Evolutionary conservation across 371 early-diverging fungal genomes (phyloP).

Genomic region (Chytridiales sp.): DNA sequence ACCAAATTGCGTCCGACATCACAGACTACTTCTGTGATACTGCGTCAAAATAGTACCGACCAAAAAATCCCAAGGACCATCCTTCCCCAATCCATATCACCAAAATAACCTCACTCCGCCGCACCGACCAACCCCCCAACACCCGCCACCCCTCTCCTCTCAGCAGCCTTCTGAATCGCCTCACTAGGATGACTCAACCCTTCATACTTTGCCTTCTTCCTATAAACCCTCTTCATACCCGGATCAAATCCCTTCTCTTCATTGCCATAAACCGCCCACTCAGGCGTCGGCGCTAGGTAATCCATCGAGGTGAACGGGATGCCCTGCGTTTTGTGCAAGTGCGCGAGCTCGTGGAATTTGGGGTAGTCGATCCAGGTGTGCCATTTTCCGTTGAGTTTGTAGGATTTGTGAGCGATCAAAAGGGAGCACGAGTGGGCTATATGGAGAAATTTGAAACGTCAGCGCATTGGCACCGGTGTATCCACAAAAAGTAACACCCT

Average conservation of each 20-base stretch:
- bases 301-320: conserved; percentile 67
- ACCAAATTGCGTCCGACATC: no score
- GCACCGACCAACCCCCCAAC: background rate
- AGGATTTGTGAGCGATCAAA: conserved; percentile 66
- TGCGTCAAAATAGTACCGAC: no score
- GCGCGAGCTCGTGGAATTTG: conserved; percentile 66
- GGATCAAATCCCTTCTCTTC: conserved; percentile 78
- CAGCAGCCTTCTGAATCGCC: conserved; percentile 14
- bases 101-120: background rate
- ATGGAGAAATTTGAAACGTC: conserved; percentile 33
- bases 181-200: conserved; percentile 6
- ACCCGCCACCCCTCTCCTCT: background rate
- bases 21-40: no score
- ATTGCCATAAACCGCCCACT: conserved; percentile 76
- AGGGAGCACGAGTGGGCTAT: conserved; percentile 67
- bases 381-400: conserved; percentile 73
- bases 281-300: conserved; percentile 72
- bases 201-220: conserved; percentile 48
- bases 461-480: conserved; percentile 25
- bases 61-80: no score
- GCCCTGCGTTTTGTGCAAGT: conserved; percentile 44
- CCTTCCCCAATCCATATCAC: no score
- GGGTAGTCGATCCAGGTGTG: conserved; percentile 79
- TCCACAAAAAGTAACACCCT: conserved; percentile 60
- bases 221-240: conserved; percentile 65